Evolutionary conservation across 164 flowering plant genomes (phyloP), one percentile per base, ranked within the genome.

Genomic region (Annona squamosa): DNA sequence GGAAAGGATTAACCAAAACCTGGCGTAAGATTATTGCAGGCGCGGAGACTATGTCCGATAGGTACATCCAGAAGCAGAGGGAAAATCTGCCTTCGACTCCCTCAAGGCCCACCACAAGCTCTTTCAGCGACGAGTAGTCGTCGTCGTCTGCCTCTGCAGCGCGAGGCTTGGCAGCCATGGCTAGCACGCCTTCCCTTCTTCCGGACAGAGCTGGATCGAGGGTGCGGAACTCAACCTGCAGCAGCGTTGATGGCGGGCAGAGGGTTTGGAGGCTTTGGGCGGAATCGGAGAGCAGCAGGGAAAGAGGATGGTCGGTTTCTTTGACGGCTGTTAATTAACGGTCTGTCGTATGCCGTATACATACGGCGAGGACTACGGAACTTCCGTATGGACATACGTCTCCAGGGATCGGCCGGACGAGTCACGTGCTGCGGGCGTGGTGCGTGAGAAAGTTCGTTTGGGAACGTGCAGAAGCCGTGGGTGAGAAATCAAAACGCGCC

Each of bases 51-150:
- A 87, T 78, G 68, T 19, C 79, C 46, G 72, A 46, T 5, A 90
- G 81, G 67, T 86, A 90, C 81, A 88, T 72, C 97, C 94, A 91
- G 73, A 88, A 81, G 79, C 91, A 91, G 16, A 91, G 69, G 63
- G 73, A 63, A 47, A 91, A 90, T 62, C 68, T 48, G 5, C 59
- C 78, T 17, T 83, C 85, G 16, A 73, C 80, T 13, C n/a, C 73
- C 9, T 76, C 79, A 46, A 86, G 75, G 73, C 84, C 82, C 19
- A 87, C 70, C 56, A 73, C 77, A 5, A 89, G 83, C 77, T 91
- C 89, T 69, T 85, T 83, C 71, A 89, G 79, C 73, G 72, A 64
- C n/a, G 71, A 68, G 77, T 88, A 91, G 12, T 81, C 84, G 2
- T 74, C 73, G 7, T 71, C 70, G 4, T 59, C 73, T 16, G 43